Conservation (phyloP, 2,329 filamentous ascomycete species). For the Fusarium sp. region DNA sequence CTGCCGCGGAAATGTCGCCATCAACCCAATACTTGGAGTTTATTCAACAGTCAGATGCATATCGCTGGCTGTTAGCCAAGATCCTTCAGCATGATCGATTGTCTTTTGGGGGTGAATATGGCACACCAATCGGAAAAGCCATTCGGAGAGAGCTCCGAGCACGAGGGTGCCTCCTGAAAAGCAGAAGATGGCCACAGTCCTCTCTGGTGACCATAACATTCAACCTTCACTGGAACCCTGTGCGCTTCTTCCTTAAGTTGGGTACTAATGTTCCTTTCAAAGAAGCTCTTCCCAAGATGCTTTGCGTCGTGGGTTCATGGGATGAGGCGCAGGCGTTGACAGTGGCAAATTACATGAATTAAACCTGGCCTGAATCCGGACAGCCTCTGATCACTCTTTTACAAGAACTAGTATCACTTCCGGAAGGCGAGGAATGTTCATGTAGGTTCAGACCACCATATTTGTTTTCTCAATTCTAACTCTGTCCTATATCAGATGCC, state of each 20-base stretch:
- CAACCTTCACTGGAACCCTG: neutral
- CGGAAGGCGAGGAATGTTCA: neutral
- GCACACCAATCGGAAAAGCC: neutral
- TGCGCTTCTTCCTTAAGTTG: neutral
- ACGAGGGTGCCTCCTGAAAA: neutral
- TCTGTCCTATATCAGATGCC: neutral
- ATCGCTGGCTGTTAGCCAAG: constrained; percentile 11
- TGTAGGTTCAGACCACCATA: neutral
- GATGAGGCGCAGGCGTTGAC: constrained; percentile 3
- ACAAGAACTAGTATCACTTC: neutral
- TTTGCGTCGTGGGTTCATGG: neutral
- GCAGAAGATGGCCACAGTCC: neutral
- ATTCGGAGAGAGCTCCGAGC: neutral
- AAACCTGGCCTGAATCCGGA: constrained; percentile 12
- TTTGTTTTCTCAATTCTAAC: neutral
- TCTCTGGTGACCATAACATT: neutral
- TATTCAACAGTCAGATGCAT: neutral
- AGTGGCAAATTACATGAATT: constrained; percentile 2
- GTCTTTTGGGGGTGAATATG: neutral
- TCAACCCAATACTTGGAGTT: neutral
- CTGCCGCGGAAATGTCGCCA: neutral
- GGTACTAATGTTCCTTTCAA: accelerated
- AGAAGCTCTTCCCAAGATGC: neutral
- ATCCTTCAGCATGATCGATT: neutral
- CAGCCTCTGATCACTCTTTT: neutral